Percentiles rank a stretch among this genome's conserved stretches.
Conservation (phyloP, 192 early-diverging fungal genomes). For the Backusella tuberculispora region DNA sequence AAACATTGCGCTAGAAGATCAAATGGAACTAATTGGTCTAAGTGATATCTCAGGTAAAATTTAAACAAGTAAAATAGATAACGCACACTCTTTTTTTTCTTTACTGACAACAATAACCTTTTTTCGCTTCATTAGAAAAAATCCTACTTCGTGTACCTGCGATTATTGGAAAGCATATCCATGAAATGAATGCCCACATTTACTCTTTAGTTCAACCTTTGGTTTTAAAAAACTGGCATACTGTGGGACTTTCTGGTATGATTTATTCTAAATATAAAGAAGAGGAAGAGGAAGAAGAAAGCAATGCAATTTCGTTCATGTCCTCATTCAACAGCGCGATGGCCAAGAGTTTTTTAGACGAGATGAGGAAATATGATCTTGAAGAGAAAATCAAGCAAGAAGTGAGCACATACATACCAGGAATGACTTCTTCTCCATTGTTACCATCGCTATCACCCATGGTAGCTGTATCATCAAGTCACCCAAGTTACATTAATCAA, state of each 20-base stretch:
- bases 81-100: neutral
- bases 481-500: neutral
- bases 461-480: neutral
- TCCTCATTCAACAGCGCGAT: conserved; percentile 8
- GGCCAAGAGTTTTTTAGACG: neutral
- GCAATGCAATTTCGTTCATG: neutral
- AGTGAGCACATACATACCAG: neutral
- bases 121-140: neutral
- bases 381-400: neutral
- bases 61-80: neutral
- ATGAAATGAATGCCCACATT: conserved; percentile 1
- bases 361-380: neutral
- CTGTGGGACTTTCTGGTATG: neutral
- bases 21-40: neutral
- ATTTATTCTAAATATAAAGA: neutral
- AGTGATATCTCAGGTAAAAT: conserved; percentile 3
- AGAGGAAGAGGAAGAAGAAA: neutral
- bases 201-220: neutral
- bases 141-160: neutral
- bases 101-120: neutral
- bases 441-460: neutral
- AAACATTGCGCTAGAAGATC: neutral
- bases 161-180: conserved; percentile 13
- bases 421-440: too few relatives aligned
- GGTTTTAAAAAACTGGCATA: neutral